phyloP scores from a whole-genome alignment of 2,329 filamentous ascomycete genomes.

The Penicillium sclerotigenum region DNA sequence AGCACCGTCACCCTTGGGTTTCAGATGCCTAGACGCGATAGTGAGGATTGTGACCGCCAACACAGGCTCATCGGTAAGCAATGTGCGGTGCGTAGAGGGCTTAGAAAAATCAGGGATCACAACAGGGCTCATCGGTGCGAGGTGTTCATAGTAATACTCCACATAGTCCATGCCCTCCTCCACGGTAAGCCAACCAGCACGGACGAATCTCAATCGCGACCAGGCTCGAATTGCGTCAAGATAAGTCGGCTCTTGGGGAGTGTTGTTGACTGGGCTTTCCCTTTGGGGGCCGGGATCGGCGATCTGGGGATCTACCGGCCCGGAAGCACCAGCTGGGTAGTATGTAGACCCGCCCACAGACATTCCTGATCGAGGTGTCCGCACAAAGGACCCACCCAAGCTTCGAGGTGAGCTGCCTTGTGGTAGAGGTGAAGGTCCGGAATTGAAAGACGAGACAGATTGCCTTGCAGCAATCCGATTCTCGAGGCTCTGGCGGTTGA shows the following conservation, averaged over 20 bases:
- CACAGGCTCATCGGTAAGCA: constrained; percentile 89
- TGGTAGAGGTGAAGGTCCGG: constrained; percentile 37
- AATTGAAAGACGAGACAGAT: constrained; percentile 41
- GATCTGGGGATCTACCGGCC: constrained; percentile 27
- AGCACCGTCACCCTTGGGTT: constrained; percentile 74
- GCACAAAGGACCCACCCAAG: constrained; percentile 34
- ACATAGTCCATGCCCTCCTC: constrained; percentile 92
- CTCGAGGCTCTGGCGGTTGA: constrained; percentile 48
- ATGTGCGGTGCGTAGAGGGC: constrained; percentile 71
- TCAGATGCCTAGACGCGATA: constrained; percentile 82
- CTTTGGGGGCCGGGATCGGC: constrained; percentile 26
- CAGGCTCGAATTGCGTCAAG: constrained; percentile 78
- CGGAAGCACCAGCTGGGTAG: constrained; percentile 41
- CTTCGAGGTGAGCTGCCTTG: constrained; percentile 37
- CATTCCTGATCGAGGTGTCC: constrained; percentile 41
- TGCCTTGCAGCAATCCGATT: constrained; percentile 43
- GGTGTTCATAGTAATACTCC: constrained; percentile 89
- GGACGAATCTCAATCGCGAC: constrained; percentile 89
- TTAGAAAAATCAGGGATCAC: constrained; percentile 86
- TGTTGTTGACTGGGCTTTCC: constrained; percentile 25
- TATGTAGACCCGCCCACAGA: constrained; percentile 48
- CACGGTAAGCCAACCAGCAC: constrained; percentile 92
- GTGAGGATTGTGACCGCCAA: constrained; percentile 87
- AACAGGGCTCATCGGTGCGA: constrained; percentile 90
- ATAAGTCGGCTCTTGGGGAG: constrained; percentile 37